Evolutionary conservation across 2,329 filamentous ascomycete species (phyloP).

Genomic region (Lasiodiplodia sp.): DNA sequence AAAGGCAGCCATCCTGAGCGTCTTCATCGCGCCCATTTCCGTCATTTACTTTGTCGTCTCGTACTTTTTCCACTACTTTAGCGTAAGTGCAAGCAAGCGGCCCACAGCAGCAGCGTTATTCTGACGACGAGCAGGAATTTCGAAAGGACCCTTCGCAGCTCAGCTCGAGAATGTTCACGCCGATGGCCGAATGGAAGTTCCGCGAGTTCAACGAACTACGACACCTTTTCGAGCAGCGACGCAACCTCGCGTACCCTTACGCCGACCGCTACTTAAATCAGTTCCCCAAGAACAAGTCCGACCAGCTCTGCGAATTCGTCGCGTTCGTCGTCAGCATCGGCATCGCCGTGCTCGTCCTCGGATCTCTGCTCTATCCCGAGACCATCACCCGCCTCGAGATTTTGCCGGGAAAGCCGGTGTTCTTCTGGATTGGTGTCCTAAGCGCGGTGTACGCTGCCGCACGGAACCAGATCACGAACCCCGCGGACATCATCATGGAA

Average conservation of each 20-base stretch:
- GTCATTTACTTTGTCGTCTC: conserved; percentile 86
- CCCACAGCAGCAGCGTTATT: neutral
- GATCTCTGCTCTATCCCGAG: conserved; percentile 88
- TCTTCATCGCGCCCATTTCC: conserved; percentile 85
- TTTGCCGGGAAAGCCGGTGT: conserved; percentile 82
- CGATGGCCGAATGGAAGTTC: conserved; percentile 96
- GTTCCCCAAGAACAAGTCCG: conserved; percentile 93
- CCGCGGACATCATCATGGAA: conserved; percentile 89
- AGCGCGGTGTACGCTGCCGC: conserved; percentile 84
- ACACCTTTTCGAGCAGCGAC: conserved; percentile 86
- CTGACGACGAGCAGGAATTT: conserved; percentile 71
- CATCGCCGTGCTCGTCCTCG: conserved; percentile 82
- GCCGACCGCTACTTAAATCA: conserved; percentile 93
- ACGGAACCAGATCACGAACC: conserved; percentile 78
- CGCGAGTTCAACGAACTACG: conserved; percentile 96
- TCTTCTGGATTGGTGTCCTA: conserved; percentile 89
- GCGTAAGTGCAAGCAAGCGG: conserved; percentile 60
- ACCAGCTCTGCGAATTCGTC: conserved; percentile 83
- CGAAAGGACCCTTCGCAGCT: conserved; percentile 90
- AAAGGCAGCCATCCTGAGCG: conserved; percentile 84
- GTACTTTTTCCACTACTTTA: conserved; percentile 95
- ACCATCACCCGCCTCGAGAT: conserved; percentile 92
- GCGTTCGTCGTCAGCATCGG: conserved; percentile 88
- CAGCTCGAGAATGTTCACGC: conserved; percentile 89
- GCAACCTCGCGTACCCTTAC: conserved; percentile 94